Percentiles rank a stretch among this genome's conserved stretches.
Conservation (phyloP, 2,329 filamentous ascomycete species). For the Podosphaera xanthii region DNA sequence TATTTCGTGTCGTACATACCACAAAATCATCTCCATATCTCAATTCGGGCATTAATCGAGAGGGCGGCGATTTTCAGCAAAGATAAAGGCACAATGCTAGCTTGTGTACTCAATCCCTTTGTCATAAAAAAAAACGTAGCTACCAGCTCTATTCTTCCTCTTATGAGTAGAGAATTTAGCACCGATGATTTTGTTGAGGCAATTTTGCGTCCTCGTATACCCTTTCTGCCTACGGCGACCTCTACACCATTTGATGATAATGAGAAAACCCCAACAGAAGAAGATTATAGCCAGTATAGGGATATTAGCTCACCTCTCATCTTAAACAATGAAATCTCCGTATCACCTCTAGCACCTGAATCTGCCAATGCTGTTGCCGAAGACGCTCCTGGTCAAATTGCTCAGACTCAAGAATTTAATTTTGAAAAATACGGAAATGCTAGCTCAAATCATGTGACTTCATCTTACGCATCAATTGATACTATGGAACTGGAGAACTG, state of each 20-base stretch:
- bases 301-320: not conserved
- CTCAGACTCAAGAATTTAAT: not conserved
- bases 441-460: slow-evolving; percentile 1
- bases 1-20: slow-evolving; percentile 38
- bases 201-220: slow-evolving; percentile 32
- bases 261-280: slow-evolving; percentile 7
- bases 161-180: slow-evolving; percentile 45
- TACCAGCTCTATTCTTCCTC: slow-evolving; percentile 56
- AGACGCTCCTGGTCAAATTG: not conserved
- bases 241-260: slow-evolving; percentile 2
- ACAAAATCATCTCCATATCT: slow-evolving; percentile 42
- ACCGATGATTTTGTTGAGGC: slow-evolving; percentile 46
- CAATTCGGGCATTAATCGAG: slow-evolving; percentile 53
- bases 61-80: slow-evolving; percentile 53
- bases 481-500: not conserved
- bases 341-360: too few species aligned
- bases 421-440: not conserved
- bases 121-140: slow-evolving; percentile 37
- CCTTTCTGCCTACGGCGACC: slow-evolving; percentile 16
- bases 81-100: slow-evolving; percentile 50
- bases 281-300: slow-evolving; percentile 6
- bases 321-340: not conserved
- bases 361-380: not conserved
- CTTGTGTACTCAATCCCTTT: slow-evolving; percentile 62
- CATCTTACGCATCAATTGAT: not conserved